phyloP scores from a whole-genome alignment of 768 basidiomycete species.

The Gautieria morchelliformis region DNA sequence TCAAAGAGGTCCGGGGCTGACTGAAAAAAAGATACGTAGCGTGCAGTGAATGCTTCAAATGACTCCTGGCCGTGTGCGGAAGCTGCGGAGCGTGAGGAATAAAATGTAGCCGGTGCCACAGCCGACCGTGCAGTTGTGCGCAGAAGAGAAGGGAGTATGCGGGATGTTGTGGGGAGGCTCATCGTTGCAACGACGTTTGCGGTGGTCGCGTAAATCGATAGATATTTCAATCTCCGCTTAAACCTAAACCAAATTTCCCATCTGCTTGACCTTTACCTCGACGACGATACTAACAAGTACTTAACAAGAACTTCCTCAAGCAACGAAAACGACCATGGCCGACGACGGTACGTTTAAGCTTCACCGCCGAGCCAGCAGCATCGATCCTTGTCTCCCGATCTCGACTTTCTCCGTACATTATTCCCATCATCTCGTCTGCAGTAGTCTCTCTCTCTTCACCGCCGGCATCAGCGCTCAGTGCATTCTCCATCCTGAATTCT shows the following conservation, averaged over 20 bases:
- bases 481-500: constrained; percentile 4
- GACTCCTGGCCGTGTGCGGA: constrained; percentile 77
- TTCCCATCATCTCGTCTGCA: background rate
- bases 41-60: constrained; percentile 88
- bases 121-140: constrained; percentile 44
- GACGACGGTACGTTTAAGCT: constrained; percentile 12
- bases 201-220: background rate
- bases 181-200: background rate
- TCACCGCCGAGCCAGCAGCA: constrained; percentile 5
- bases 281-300: background rate
- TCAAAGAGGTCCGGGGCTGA: constrained; percentile 94
- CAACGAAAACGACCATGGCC: constrained; percentile 4
- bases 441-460: constrained; percentile 5
- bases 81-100: constrained; percentile 31
- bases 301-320: background rate
- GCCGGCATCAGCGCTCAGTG: constrained; percentile 9
- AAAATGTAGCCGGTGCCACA: constrained; percentile 29
- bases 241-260: background rate
- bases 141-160: constrained; percentile 51
- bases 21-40: constrained; percentile 91
- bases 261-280: background rate
- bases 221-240: background rate
- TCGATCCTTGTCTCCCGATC: background rate
- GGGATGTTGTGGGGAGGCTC: constrained; percentile 20
- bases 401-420: background rate